phyloP scores from a whole-genome alignment of 208 protist species.

The Acanthamoeba polyphaga region DNA sequence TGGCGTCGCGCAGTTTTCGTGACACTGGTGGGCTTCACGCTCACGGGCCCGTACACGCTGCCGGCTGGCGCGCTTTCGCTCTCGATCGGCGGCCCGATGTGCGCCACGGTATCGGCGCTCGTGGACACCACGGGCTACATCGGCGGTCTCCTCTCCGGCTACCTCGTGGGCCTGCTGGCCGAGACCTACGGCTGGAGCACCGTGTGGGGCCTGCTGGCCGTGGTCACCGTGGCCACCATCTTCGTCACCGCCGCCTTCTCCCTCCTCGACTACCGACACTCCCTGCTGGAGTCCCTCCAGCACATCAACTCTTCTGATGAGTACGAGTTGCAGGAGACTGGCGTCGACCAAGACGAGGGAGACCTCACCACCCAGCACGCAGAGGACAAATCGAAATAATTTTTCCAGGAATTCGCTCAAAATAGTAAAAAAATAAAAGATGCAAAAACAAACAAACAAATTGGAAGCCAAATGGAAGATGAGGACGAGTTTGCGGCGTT shows the following conservation, averaged over 20 bases:
- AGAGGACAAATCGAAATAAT: no score
- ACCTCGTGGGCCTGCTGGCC: slow-evolving; percentile 27
- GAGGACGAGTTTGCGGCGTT: not conserved
- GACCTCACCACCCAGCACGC: no score
- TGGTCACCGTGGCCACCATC: not conserved
- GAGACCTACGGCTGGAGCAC: slow-evolving; percentile 53
- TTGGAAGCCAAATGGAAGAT: not conserved
- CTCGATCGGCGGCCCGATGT: slow-evolving; percentile 22
- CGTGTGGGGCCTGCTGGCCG: slow-evolving; percentile 51
- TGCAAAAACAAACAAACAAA: no score
- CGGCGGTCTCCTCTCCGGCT: slow-evolving; percentile 56
- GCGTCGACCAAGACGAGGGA: no score
- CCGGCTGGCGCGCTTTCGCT: slow-evolving; percentile 44
- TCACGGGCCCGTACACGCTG: slow-evolving; percentile 67
- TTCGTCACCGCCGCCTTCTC: slow-evolving; percentile 36
- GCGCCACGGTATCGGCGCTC: slow-evolving; percentile 40
- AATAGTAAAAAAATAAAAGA: no score
- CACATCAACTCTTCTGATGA: not conserved
- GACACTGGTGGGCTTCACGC: slow-evolving; percentile 54
- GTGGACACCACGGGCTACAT: slow-evolving; percentile 64
- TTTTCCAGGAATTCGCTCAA: no score
- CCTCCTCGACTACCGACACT: slow-evolving; percentile 47
- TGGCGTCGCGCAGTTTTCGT: not conserved
- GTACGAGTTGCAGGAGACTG: slow-evolving; percentile 2
- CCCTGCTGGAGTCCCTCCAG: not conserved